These are phyloP conservation scores for Rhizopogon roseolus DNA, from an alignment of 768 basidiomycete species.

Conservation along the genomic window DNA sequence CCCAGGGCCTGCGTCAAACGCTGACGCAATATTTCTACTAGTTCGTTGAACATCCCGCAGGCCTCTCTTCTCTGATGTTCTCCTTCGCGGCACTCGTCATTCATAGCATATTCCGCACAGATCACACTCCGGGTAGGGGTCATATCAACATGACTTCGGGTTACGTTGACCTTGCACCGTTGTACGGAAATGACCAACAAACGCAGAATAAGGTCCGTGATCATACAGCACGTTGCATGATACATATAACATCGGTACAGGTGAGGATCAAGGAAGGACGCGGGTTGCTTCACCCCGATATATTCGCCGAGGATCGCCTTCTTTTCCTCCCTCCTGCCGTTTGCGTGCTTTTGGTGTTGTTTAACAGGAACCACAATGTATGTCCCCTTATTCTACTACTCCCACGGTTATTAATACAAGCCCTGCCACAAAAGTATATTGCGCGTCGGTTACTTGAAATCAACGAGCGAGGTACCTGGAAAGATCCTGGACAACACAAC, in stretches of 20 bases:
- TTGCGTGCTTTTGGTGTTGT: slow-evolving; percentile 68
- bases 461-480: slow-evolving; percentile 67
- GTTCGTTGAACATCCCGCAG: slow-evolving; percentile 75
- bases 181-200: slow-evolving; percentile 72
- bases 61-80: slow-evolving; percentile 77
- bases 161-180: slow-evolving; percentile 78
- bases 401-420: background rate
- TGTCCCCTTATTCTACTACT: slow-evolving; percentile 16
- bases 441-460: slow-evolving; percentile 72
- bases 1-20: background rate
- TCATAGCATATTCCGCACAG: slow-evolving; percentile 84
- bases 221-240: slow-evolving; percentile 16
- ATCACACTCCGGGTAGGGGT: slow-evolving; percentile 42
- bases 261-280: slow-evolving; percentile 49
- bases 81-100: slow-evolving; percentile 80
- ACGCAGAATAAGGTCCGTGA: slow-evolving; percentile 48
- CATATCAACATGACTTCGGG: slow-evolving; percentile 81
- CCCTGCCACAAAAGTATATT: slow-evolving; percentile 52
- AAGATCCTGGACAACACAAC: slow-evolving; percentile 46
- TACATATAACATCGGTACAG: slow-evolving; percentile 6
- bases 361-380: slow-evolving; percentile 87
- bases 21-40: slow-evolving; percentile 22
- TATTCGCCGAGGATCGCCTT: slow-evolving; percentile 75
- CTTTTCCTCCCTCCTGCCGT: slow-evolving; percentile 74
- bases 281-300: slow-evolving; percentile 66